Percentiles rank a stretch among this genome's conserved stretches.
Evolutionary conservation across 495 filamentous ascomycete genomes (phyloP).

Genomic region (Penicillium silybi): DNA sequence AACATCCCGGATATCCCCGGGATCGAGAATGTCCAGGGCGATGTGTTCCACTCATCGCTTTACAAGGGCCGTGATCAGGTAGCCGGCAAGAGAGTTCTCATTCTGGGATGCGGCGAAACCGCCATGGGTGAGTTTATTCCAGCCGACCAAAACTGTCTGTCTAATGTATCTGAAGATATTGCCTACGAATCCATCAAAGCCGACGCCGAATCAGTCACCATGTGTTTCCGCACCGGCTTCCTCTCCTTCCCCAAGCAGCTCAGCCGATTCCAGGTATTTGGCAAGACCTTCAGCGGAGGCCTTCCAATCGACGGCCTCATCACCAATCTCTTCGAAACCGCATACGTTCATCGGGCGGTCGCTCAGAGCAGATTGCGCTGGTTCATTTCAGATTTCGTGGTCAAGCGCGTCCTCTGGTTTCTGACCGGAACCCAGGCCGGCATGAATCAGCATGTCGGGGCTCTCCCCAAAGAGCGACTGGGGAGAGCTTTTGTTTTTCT

Average conservation of each 20-base stretch:
- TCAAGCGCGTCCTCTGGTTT: slow-evolving; percentile 15
- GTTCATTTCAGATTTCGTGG: slow-evolving; percentile 13
- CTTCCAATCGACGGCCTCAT: slow-evolving; percentile 17
- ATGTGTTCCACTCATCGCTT: slow-evolving; percentile 17
- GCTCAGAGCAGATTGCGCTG: slow-evolving; percentile 11
- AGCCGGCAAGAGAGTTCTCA: slow-evolving; percentile 10
- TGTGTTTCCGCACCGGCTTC: slow-evolving; percentile 17
- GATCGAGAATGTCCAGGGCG: slow-evolving; percentile 11
- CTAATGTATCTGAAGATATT: slow-evolving; percentile 9
- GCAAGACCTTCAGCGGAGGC: slow-evolving; percentile 13
- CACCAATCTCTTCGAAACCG: slow-evolving; percentile 16
- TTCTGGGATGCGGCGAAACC: slow-evolving; percentile 17
- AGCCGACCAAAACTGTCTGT: not conserved
- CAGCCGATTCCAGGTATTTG: slow-evolving; percentile 14
- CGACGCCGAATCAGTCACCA: slow-evolving; percentile 13
- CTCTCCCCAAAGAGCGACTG: slow-evolving; percentile 10
- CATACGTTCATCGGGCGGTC: slow-evolving; percentile 14
- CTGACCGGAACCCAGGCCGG: slow-evolving; percentile 14
- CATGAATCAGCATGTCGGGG: slow-evolving; percentile 16
- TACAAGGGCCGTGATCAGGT: slow-evolving; percentile 13
- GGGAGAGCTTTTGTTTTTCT: slow-evolving; percentile 15
- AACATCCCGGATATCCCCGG: slow-evolving; percentile 14
- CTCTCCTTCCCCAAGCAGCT: slow-evolving; percentile 15
- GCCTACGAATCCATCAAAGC: slow-evolving; percentile 19
- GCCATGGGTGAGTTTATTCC: slow-evolving; percentile 11